Base-by-base conservation (phyloP, 495 filamentous ascomycete species). In the Amphirosellinia nigrospora region DNA sequence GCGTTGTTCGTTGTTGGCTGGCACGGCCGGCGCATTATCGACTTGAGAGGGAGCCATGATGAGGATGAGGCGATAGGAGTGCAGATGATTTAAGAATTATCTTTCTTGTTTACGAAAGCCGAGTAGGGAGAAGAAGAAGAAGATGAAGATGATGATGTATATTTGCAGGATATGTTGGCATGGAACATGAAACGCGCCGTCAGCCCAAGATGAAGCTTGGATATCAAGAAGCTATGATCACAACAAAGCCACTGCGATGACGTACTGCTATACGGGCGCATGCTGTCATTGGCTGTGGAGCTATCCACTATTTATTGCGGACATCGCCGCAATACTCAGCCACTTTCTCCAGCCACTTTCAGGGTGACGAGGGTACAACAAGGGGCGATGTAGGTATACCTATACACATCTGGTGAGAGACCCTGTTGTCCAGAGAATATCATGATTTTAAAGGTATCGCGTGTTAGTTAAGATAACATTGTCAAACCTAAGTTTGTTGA, bases 31-130 rank as follows among this genome's bases (percentile, higher is more conserved):
- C 23, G 34, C 63, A 8, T 69, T 62, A 43, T 69, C 66, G 11
- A 23, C 23, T 53, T 69, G 66, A 3, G 66, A 62, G 56, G 66
- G 66, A 53, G 66, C 23, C 66, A 69, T 69, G 30, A 5, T 62
- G 26, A 4, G 3, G 23, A 56, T 56, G 38, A 10, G 21, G 3
- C 21, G 23, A 21, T 2, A 39, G 43, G 32, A 10, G 32, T 34
- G 11, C 15, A n/a, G 50, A 64, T 48, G n/a, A 30, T 52, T 15
- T 38, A 19, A 53, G 1, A 28, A 21, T 21, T 0, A 28, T 26
- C 21, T 11, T 53, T 30, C 28, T 28, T 3, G 9, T 13, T 53
- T 23, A 13, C 30, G 26, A 30, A 28, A 38, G 10, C 0, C 28
- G 26, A 38, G 30, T 50, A 30, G 3, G n/a, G 21, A 15, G 39